Base-by-base conservation (phyloP, 2,329 filamentous ascomycete genomes). In the Lachnellula hyalina region DNA sequence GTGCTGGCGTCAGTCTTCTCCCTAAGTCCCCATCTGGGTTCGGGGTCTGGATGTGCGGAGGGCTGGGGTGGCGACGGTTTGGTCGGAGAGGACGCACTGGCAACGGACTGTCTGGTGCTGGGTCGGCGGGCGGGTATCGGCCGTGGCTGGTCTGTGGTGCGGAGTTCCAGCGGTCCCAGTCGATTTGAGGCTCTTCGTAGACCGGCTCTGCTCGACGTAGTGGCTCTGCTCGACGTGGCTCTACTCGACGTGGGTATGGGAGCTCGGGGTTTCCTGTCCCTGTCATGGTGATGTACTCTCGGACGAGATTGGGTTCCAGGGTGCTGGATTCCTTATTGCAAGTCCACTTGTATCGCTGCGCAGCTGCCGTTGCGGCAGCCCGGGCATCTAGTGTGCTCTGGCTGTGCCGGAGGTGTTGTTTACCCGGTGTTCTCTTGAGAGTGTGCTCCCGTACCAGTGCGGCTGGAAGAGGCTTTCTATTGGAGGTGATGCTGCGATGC, bases 141-240 rank as follows among this genome's bases (percentile, higher is more conserved):
- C 61, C 61, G 35, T 56, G 56, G n/a, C 38, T 9, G 11, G 57
- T 57, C 25, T 17, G 35, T 12, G 49, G 25, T 34, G 52, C 42
- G 1, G 3, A 3, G 6, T 51, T 34, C 61, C 60, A 63, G 23
- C 45, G 36, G 0, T 52, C 21, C 36, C 46, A 47, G 11, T 62
- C 53, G n/a, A 63, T 57, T 34, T 9, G 48, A 51, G n/a, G 12
- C n/a, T 62, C 34, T 14, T 53, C 28, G 23, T 55, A 55, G 12
- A 23, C 25, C 5, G 54, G 52, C 3, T 15, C 8, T 19, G 48
- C 45, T 32, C 8, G 28, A 32, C 8, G 8, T 32, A 9, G 5
- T 9, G 28, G 28, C 28, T 28, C 28, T 28, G 28, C 28, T 9
- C 28, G 28, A 28, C 7, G 7, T 28, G 25, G 25, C 25, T 28